Evolutionary conservation across 2,329 filamentous ascomycete genomes (phyloP).

Genomic region (Sordariomycetes sp.): DNA sequence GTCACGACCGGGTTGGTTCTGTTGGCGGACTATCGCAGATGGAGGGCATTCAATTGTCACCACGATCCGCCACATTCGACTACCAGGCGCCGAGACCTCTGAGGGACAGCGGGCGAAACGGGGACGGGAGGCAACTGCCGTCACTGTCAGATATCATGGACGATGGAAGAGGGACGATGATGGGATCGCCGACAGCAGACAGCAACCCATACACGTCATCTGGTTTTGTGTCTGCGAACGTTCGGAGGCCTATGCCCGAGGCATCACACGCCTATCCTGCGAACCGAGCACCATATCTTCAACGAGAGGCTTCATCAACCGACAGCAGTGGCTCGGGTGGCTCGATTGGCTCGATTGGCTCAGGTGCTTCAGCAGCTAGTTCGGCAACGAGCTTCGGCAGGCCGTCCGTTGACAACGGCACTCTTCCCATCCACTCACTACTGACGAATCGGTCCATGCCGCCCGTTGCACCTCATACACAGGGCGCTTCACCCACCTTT

Average conservation of each 20-base stretch:
- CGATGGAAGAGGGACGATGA: slow-evolving; percentile 10
- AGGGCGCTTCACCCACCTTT: slow-evolving; percentile 1
- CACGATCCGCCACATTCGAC: slow-evolving; percentile 27
- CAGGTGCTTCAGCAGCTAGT: too few species aligned
- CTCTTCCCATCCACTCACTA: slow-evolving; percentile 45
- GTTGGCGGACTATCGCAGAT: slow-evolving; percentile 15
- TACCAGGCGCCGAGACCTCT: slow-evolving; percentile 8
- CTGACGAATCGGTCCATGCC: slow-evolving; percentile 28
- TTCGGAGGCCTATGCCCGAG: slow-evolving; percentile 17
- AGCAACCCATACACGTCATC: neutral
- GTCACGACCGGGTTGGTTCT: slow-evolving; percentile 39
- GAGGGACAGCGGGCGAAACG: neutral
- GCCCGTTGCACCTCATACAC: neutral
- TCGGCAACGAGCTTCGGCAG: slow-evolving; percentile 25
- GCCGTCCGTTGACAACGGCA: slow-evolving; percentile 38
- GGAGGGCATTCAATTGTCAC: slow-evolving; percentile 35
- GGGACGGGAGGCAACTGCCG: slow-evolving; percentile 19
- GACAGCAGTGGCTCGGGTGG: slow-evolving; percentile 31
- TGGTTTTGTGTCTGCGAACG: slow-evolving; percentile 18
- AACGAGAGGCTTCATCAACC: slow-evolving; percentile 34
- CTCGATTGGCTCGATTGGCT: slow-evolving; percentile 16
- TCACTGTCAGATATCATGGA: slow-evolving; percentile 39
- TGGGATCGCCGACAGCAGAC: neutral
- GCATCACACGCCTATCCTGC: slow-evolving; percentile 13
- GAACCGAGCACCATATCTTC: slow-evolving; percentile 25